phyloP scores from a whole-genome alignment of 2,329 filamentous ascomycete species.

The Ophiostoma angusticollis region DNA sequence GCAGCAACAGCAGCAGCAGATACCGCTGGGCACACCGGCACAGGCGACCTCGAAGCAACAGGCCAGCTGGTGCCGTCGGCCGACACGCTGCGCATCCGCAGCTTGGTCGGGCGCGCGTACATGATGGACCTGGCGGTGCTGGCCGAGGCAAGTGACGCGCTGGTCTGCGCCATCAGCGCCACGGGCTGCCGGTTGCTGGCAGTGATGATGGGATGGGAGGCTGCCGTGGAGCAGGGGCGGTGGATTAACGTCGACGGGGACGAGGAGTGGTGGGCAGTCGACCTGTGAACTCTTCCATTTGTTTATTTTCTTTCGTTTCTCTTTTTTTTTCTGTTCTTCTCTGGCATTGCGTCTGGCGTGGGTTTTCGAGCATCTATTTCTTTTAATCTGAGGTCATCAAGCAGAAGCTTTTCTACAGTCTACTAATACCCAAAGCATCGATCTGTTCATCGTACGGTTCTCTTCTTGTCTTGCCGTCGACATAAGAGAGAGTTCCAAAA shows the following conservation, averaged over 20 bases:
- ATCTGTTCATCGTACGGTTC: no score
- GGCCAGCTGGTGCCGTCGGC: conserved; percentile 23
- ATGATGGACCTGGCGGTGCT: conserved; percentile 69
- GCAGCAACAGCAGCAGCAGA: not conserved
- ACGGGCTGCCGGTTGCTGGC: conserved; percentile 61
- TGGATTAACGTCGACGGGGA: conserved; percentile 75
- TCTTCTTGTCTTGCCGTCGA: no score
- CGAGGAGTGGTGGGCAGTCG: conserved; percentile 39
- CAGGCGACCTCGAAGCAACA: not conserved
- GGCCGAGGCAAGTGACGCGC: conserved; percentile 50
- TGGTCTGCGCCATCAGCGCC: conserved; percentile 66
- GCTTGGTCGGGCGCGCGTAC: conserved; percentile 68
- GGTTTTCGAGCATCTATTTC: no score
- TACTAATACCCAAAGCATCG: no score
- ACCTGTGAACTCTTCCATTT: not conserved
- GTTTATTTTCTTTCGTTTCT: not conserved
- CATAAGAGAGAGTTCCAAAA: no score
- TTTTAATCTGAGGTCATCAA: no score
- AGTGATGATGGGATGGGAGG: conserved; percentile 81
- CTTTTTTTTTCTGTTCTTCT: not conserved
- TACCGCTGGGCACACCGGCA: not conserved
- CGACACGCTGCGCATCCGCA: conserved; percentile 53
- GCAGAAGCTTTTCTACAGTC: no score
- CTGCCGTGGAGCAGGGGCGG: conserved; percentile 41
- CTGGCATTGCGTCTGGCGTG: no score